Evolutionary conservation across 228 moss, liverwort and hornwort genomes (phyloP).

Genomic region (Sphagnum magellanicum): DNA sequence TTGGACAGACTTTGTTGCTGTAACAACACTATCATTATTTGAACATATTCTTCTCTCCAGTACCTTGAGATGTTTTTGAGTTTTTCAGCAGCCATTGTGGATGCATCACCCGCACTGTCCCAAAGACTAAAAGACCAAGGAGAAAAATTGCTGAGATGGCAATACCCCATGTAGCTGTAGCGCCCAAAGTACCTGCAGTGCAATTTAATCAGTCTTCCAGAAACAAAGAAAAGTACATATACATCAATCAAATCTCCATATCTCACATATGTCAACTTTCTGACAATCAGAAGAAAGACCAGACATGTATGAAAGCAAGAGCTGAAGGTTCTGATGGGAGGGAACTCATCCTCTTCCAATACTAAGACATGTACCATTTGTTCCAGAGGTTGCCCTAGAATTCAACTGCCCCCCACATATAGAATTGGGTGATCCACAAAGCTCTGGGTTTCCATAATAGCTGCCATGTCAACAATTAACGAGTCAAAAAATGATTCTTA

Average conservation of each 20-base stretch:
- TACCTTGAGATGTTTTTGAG: slow-evolving; percentile 47
- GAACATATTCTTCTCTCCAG: neutral
- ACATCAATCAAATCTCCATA: too few relatives aligned
- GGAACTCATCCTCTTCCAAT: too few relatives aligned
- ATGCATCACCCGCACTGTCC: slow-evolving; percentile 52
- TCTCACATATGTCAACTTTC: too few relatives aligned
- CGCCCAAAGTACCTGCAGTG: slow-evolving; percentile 37
- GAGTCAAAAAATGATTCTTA: neutral
- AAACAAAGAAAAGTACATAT: neutral
- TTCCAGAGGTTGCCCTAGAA: slow-evolving; percentile 18
- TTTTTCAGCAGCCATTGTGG: slow-evolving; percentile 51
- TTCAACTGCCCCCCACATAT: slow-evolving; percentile 23
- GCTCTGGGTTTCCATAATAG: slow-evolving; percentile 59
- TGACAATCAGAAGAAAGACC: too few relatives aligned
- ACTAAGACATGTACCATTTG: slow-evolving; percentile 16
- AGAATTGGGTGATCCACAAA: slow-evolving; percentile 34
- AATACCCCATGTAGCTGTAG: slow-evolving; percentile 80
- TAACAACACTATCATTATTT: too few relatives aligned
- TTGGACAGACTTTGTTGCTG: too few relatives aligned
- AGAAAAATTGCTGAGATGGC: slow-evolving; percentile 74
- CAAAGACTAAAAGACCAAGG: slow-evolving; percentile 59
- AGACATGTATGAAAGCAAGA: too few relatives aligned
- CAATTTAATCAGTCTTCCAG: neutral
- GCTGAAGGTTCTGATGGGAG: too few relatives aligned
- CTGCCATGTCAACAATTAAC: slow-evolving; percentile 13